Evolutionary conservation across 306 rosid genomes (phyloP), one percentile per base, ranked within the genome.

Genomic region (Castanopsis chinensis): DNA sequence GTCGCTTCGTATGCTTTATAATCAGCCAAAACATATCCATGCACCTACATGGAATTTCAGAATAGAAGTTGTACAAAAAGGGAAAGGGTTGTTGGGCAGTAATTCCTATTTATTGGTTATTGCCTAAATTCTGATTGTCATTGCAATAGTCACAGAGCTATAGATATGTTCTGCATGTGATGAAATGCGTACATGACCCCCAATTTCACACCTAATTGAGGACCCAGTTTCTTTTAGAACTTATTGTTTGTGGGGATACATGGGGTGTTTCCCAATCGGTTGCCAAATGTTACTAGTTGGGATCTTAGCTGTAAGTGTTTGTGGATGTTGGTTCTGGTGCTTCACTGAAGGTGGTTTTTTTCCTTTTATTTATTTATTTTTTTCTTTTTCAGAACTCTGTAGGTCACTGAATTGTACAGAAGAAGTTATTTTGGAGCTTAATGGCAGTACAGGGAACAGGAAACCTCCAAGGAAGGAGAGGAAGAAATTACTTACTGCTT

Each of bases 321-420:
- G 20, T 68, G 87, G 52, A 53, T 7, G 73, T 77, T 85, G 71
- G 80, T 72, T 63, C 59, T 76, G 68, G 76, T 25, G 69, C 72
- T 73, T 82, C 49, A 45, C 87, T 87, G 84, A 83, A 73, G 70
- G 79, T 20, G 25, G 65, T 1, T 28, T 33, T 35, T 60, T 75
- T 75, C 28, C 33, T 69, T 54, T 55, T 69, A 58, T 14, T 33
- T n/a, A 33, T 27, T 25, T 19, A 57, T 78, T 86, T 78, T n/a
- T n/a, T n/a, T n/a, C n/a, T n/a, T n/a, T n/a, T 79, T 58, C 97
- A 95, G 99, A 88, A 80, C 89, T 90, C 73, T 95, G 99, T 84
- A 87, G 88, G 88, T 89, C 93, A 32, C 75, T 89, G 80, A 81
- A 77, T 79, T 80, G 78, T 79, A 71, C 79, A 54, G 87, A 81